Conservation (phyloP, 768 basidiomycete genomes). For the Mycena vitilis region DNA sequence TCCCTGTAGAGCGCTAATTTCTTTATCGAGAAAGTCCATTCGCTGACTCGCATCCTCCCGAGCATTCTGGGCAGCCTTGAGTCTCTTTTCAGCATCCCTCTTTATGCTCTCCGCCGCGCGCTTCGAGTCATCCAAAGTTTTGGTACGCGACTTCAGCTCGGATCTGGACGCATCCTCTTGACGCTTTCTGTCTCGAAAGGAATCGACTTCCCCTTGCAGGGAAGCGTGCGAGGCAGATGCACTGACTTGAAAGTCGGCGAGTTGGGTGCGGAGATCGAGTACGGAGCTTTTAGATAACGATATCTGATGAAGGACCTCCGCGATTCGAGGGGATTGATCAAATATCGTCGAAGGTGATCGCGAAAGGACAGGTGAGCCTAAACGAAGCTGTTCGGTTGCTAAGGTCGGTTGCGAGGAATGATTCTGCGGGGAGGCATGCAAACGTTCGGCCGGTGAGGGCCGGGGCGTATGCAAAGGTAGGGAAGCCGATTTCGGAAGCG, state of each 20-base stretch:
- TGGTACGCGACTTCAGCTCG: conserved; percentile 87
- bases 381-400: conserved; percentile 43
- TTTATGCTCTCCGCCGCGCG: conserved; percentile 83
- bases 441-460: conserved; percentile 47
- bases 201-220: conserved; percentile 80
- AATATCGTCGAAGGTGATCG: conserved; percentile 57
- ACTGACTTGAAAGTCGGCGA: conserved; percentile 67
- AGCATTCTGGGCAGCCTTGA: conserved; percentile 73
- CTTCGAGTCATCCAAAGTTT: conserved; percentile 87
- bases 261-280: conserved; percentile 75
- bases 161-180: conserved; percentile 83
- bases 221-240: conserved; percentile 70
- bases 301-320: conserved; percentile 83
- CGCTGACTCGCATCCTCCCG: conserved; percentile 72
- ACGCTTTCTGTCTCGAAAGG: conserved; percentile 78
- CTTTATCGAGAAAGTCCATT: conserved; percentile 69
- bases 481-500: conserved; percentile 84
- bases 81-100: conserved; percentile 89
- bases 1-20: conserved; percentile 67
- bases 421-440: conserved; percentile 41
- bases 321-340: conserved; percentile 77
- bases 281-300: conserved; percentile 69
- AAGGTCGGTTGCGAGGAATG: conserved; percentile 43
- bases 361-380: conserved; percentile 47
- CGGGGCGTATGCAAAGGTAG: conserved; percentile 79